A percentile compares a stretch with the other conserved stretches of the same genome.
These are phyloP conservation scores for Calamus simplicifolius DNA, from an alignment of 176 grass and related monocot genomes.

Conservation along the genomic window DNA sequence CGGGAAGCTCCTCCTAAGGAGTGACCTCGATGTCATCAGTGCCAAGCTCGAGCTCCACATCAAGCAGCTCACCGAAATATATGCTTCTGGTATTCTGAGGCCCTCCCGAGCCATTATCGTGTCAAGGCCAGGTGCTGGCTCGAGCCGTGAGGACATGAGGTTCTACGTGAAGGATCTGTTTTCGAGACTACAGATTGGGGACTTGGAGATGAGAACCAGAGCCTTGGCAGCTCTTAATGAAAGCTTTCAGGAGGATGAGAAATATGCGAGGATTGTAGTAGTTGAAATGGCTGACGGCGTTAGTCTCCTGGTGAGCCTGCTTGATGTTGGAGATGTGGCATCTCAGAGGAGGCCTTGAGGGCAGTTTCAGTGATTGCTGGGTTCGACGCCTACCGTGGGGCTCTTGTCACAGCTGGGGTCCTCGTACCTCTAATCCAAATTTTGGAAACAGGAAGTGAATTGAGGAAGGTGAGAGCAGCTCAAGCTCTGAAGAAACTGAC, in stretches of 20 bases:
- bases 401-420: conserved; percentile 48
- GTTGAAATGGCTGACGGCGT: conserved; percentile 45
- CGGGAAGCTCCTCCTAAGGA: conserved; percentile 79
- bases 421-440: conserved; percentile 47
- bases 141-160: conserved; percentile 57
- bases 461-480: conserved; percentile 43
- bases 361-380: conserved; percentile 44
- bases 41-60: conserved; percentile 38
- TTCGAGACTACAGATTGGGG: conserved; percentile 43
- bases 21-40: conserved; percentile 59
- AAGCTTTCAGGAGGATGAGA: conserved; percentile 46
- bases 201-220: conserved; percentile 39
- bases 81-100: conserved; percentile 38
- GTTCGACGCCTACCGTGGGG: conserved; percentile 35
- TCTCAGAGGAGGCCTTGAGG: conserved; percentile 44
- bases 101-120: conserved; percentile 48
- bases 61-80: conserved; percentile 42
- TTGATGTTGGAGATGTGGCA: conserved; percentile 39
- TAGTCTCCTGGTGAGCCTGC: conserved; percentile 40
- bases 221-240: conserved; percentile 46
- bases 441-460: conserved; percentile 25
- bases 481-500: conserved; percentile 64
- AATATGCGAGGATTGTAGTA: conserved; percentile 45
- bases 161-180: conserved; percentile 88
- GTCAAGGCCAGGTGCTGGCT: conserved; percentile 37